phyloP scores from a whole-genome alignment of 306 rosid species.

The Parietaria judaica region DNA sequence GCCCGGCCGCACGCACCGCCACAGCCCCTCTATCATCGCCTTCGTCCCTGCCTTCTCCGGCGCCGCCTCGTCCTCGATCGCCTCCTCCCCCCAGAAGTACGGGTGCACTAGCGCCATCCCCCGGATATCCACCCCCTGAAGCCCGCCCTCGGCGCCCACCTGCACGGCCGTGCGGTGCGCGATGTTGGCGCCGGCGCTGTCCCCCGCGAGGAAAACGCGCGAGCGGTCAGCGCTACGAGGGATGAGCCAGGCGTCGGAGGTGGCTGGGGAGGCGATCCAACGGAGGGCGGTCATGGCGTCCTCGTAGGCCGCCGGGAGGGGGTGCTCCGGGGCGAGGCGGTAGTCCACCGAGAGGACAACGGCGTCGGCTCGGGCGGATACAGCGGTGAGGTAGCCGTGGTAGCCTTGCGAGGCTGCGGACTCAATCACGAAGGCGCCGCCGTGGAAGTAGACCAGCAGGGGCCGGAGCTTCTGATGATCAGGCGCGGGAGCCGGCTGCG shows the following conservation, averaged over 20 bases:
- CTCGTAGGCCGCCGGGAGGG: slow-evolving; percentile 41
- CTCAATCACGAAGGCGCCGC: slow-evolving; percentile 51
- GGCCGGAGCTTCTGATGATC: slow-evolving; percentile 5
- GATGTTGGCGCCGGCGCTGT: slow-evolving; percentile 45
- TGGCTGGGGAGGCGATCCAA: slow-evolving; percentile 36
- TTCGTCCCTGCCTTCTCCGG: not conserved
- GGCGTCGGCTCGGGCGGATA: slow-evolving; percentile 31
- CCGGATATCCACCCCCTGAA: slow-evolving; percentile 8
- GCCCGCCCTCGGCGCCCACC: not conserved
- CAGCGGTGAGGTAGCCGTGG: slow-evolving; percentile 30
- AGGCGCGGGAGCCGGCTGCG: not conserved
- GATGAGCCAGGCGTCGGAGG: slow-evolving; percentile 44
- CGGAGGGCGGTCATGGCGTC: slow-evolving; percentile 44
- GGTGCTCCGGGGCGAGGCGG: slow-evolving; percentile 52
- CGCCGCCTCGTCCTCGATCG: not conserved
- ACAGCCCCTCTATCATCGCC: not conserved
- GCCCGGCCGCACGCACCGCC: not conserved
- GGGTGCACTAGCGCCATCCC: slow-evolving; percentile 48
- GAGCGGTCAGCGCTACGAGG: slow-evolving; percentile 18
- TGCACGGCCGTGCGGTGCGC: slow-evolving; percentile 4
- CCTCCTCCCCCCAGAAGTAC: slow-evolving; percentile 27
- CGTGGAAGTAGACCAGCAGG: slow-evolving; percentile 56
- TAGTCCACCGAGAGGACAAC: slow-evolving; percentile 40
- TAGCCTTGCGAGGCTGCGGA: slow-evolving; percentile 28
- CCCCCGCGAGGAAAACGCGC: slow-evolving; percentile 40